These are phyloP conservation scores for Chrysanthemum seticuspe DNA, from an alignment of 129 eudicot genomes.

Conservation along the genomic window DNA sequence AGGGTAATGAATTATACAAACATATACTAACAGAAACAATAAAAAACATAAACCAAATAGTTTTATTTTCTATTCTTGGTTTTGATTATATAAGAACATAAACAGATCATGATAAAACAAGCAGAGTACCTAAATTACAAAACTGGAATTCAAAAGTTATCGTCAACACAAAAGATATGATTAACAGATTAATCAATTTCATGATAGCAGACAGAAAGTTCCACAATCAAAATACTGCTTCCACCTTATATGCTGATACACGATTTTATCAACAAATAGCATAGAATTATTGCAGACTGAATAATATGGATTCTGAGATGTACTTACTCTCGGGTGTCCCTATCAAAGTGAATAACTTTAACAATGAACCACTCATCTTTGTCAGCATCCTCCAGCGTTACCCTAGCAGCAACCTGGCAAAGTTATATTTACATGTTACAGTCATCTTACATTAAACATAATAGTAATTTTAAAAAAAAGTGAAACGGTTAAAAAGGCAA, in stretches of 20 bases:
- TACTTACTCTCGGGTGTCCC: slow-evolving; percentile 84
- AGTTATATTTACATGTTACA: slow-evolving; percentile 7
- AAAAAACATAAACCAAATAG: not conserved
- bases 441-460: slow-evolving; percentile 5
- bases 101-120: slow-evolving; percentile 4
- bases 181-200: slow-evolving; percentile 14
- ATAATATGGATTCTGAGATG: slow-evolving; percentile 4
- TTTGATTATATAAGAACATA: slow-evolving; percentile 2
- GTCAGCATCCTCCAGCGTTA: slow-evolving; percentile 68
- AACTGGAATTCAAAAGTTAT: not conserved
- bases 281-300: not conserved
- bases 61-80: not conserved
- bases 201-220: slow-evolving; percentile 8
- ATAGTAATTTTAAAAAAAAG: not conserved
- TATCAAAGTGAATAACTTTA: slow-evolving; percentile 90
- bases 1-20: slow-evolving; percentile 2
- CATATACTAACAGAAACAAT: slow-evolving; percentile 8
- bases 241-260: not conserved
- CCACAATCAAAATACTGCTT: slow-evolving; percentile 16
- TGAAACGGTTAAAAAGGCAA: not conserved
- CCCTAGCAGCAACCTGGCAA: slow-evolving; percentile 93
- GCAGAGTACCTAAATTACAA: not conserved
- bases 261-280: slow-evolving; percentile 14
- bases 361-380: slow-evolving; percentile 96
- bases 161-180: not conserved